Evolutionary conservation across 2,329 filamentous ascomycete genomes (phyloP).

Genomic region (Pestalotiopsis sp.): DNA sequence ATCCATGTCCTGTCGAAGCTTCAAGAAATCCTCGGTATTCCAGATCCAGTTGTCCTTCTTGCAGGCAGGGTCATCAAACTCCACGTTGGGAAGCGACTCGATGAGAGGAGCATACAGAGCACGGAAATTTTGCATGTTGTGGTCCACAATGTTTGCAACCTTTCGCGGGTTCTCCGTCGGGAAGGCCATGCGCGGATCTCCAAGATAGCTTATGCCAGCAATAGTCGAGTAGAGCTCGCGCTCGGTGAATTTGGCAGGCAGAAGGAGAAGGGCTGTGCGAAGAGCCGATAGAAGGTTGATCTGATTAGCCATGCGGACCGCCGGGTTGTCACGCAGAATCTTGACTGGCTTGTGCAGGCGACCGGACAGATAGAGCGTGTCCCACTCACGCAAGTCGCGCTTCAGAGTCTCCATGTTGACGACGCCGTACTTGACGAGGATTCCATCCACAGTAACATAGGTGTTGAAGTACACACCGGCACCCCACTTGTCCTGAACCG

Average conservation of each 20-base stretch:
- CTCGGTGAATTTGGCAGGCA: slow-evolving; percentile 84
- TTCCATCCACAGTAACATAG: slow-evolving; percentile 91
- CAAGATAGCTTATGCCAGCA: slow-evolving; percentile 88
- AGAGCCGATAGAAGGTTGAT: slow-evolving; percentile 92
- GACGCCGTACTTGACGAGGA: slow-evolving; percentile 96
- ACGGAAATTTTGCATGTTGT: slow-evolving; percentile 90
- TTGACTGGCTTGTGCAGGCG: slow-evolving; percentile 94
- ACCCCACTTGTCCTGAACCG: slow-evolving; percentile 84
- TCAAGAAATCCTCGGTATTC: slow-evolving; percentile 64
- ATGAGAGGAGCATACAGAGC: slow-evolving; percentile 89
- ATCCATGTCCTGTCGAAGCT: slow-evolving; percentile 87
- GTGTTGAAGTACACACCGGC: slow-evolving; percentile 98
- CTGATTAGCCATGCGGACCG: slow-evolving; percentile 91
- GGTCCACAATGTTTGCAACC: slow-evolving; percentile 88
- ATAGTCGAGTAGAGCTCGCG: slow-evolving; percentile 88
- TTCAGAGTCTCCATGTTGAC: slow-evolving; percentile 92
- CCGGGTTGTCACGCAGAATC: slow-evolving; percentile 91
- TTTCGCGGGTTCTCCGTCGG: slow-evolving; percentile 91
- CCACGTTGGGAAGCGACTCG: slow-evolving; percentile 84
- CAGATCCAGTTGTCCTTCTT: slow-evolving; percentile 63
- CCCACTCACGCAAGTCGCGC: slow-evolving; percentile 84
- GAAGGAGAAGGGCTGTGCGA: slow-evolving; percentile 82
- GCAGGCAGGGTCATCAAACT: slow-evolving; percentile 68
- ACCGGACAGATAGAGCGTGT: slow-evolving; percentile 94
- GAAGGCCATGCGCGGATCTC: slow-evolving; percentile 92